Percentiles rank a stretch among this genome's conserved stretches.
phyloP scores from a whole-genome alignment of 2,329 filamentous ascomycete genomes.

The Colletotrichum lupini region DNA sequence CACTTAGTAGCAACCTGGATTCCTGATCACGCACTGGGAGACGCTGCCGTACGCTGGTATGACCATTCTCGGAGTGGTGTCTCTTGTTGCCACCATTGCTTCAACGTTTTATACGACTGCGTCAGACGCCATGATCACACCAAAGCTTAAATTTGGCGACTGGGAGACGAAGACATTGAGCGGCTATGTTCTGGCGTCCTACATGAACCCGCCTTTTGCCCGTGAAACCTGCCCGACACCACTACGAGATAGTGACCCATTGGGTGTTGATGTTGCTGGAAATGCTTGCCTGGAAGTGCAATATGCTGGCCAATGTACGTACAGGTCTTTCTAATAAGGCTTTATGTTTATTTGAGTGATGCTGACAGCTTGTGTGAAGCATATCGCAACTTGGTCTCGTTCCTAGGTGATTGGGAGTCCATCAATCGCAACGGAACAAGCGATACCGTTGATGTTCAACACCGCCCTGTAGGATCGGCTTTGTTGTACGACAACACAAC shows the following conservation, averaged over 20 bases:
- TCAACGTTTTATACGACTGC: constrained; percentile 82
- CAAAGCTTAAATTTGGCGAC: constrained; percentile 71
- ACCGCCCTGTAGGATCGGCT: constrained; percentile 70
- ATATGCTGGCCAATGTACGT: constrained; percentile 71
- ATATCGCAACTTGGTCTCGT: constrained; percentile 77
- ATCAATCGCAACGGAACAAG: constrained; percentile 57
- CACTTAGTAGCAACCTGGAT: constrained; percentile 68
- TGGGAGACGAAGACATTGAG: constrained; percentile 61
- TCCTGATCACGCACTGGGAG: constrained; percentile 76
- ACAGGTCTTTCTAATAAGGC: background rate
- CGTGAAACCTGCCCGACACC: constrained; percentile 69
- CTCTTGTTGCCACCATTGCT: constrained; percentile 72
- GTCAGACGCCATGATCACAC: constrained; percentile 79
- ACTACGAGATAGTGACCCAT: constrained; percentile 57
- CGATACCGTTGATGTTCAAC: constrained; percentile 49
- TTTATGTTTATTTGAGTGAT: background rate
- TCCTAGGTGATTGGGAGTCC: constrained; percentile 65
- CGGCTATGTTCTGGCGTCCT: constrained; percentile 69
- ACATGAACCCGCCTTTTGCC: constrained; percentile 72
- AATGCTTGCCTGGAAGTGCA: constrained; percentile 75
- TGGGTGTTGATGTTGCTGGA: constrained; percentile 43
- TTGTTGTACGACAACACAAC: constrained; percentile 80
- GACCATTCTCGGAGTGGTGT: constrained; percentile 72
- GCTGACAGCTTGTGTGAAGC: constrained; percentile 44
- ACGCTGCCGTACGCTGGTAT: constrained; percentile 71